Percentiles rank a stretch among this genome's conserved stretches.
Evolutionary conservation across 768 basidiomycete species (phyloP).

Genomic region (Lyophyllum semitale): DNA sequence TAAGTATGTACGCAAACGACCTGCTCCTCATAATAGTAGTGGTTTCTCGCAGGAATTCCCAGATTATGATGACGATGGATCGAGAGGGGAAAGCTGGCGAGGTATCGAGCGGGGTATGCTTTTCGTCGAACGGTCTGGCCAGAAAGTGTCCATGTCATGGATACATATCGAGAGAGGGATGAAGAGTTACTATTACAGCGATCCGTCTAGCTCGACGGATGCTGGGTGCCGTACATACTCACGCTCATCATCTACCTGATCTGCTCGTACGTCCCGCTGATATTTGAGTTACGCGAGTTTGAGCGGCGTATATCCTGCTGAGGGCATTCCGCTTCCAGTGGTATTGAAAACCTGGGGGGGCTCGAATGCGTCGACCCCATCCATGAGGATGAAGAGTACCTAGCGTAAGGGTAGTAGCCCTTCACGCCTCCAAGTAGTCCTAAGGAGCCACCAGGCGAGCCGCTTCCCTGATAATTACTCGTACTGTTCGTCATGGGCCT

Average conservation of each 20-base stretch:
- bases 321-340: slow-evolving; percentile 35
- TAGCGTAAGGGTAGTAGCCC: slow-evolving; percentile 61
- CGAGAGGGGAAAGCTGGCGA: not conserved
- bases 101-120: not conserved
- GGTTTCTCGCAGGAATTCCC: too few relatives aligned
- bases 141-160: not conserved
- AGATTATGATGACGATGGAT: not conserved
- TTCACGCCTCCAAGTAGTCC: slow-evolving; percentile 34
- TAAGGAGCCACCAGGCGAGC: slow-evolving; percentile 33
- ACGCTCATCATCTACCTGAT: slow-evolving; percentile 46
- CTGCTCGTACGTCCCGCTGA: slow-evolving; percentile 41
- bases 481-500: slow-evolving; percentile 46
- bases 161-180: not conserved
- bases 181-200: slow-evolving; percentile 13
- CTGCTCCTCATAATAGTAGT: too few relatives aligned
- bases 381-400: slow-evolving; percentile 37
- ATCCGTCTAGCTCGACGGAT: slow-evolving; percentile 35
- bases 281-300: slow-evolving; percentile 43
- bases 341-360: slow-evolving; percentile 41
- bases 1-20: too few relatives aligned
- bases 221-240: slow-evolving; percentile 25
- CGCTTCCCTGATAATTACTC: slow-evolving; percentile 34
- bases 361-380: slow-evolving; percentile 47
- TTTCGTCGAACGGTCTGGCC: not conserved
- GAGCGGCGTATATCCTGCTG: slow-evolving; percentile 29